Evolutionary conservation across 495 filamentous ascomycete species (phyloP), one percentile per base, ranked within the genome.

Genomic region (Margaritispora aquatica): DNA sequence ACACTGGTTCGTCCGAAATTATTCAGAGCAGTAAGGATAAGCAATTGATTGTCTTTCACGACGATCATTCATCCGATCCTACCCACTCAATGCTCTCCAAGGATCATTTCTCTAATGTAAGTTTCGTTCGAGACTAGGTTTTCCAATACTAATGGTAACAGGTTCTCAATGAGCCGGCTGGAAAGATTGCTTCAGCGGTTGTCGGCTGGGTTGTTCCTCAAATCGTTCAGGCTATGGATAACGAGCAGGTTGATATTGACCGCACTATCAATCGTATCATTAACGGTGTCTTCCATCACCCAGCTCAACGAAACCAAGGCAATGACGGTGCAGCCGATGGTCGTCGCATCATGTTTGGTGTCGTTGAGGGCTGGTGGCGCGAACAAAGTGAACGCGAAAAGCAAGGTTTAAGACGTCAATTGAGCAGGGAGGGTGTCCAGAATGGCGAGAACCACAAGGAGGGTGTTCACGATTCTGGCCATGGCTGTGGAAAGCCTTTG

Each of bases 81-180:
- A 98, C 94, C 2, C 94, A 97, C 76, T 94, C 89, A 11, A 83
- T 97, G 73, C 81, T 97, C 5, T 92, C 89, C 58, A 97, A 97
- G 73, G 94, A 98, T 66, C 94, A 98, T 69, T 97, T 97, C 67
- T 86, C 86, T 48, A 90, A 91, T 65, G 38, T 44, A 44, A 44
- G 38, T 8, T 17, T n/a, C 7, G 11, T 3, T 17, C 7, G 11
- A 44, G 7, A 44, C 10, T 15, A 10, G 3, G 38, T 15, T 3
- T 8, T n/a, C 11, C 7, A 5, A n/a, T 10, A 3, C 19, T 64
- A 82, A 80, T 41, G 74, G 70, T 17, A 3, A 15, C 17, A 44
- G 38, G 51, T 67, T 47, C 83, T 96, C 52, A 96, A 96, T 68
- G 90, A 95, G 69, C 84, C 90, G 23, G 92, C 90, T 17, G 92